Evolutionary conservation across 768 basidiomycete species (phyloP).

Genomic region (Boletus vinaceobasis): DNA sequence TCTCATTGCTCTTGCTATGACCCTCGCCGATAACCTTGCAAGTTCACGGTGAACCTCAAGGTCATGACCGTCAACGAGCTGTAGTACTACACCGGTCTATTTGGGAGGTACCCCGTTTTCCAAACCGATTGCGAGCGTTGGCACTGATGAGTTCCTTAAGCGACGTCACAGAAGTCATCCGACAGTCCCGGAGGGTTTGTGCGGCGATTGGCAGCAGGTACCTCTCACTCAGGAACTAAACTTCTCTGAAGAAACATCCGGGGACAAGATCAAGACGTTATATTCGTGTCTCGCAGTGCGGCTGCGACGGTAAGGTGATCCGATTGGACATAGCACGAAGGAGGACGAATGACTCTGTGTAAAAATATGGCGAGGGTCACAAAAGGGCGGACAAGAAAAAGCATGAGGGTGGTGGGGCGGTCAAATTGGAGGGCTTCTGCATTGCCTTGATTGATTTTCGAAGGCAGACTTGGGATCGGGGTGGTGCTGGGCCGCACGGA

Average conservation of each 20-base stretch:
- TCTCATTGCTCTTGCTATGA: not conserved
- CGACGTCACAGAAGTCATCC: constrained; percentile 76
- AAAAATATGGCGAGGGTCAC: constrained; percentile 33
- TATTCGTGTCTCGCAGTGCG: constrained; percentile 84
- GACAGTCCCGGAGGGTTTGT: constrained; percentile 72
- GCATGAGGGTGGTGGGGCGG: constrained; percentile 44
- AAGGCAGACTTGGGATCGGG: no score
- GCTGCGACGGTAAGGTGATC: constrained; percentile 37
- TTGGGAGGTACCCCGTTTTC: constrained; percentile 59
- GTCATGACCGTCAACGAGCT: constrained; percentile 82
- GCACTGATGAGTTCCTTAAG: constrained; percentile 35
- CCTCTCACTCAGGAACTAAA: not conserved
- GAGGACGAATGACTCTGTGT: constrained; percentile 36
- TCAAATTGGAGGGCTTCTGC: constrained; percentile 39
- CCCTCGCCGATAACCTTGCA: constrained; percentile 22
- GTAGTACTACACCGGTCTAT: constrained; percentile 78
- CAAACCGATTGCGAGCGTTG: not conserved
- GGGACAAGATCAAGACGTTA: constrained; percentile 45
- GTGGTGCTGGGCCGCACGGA: not conserved
- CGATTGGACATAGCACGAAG: not conserved
- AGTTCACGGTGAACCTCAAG: constrained; percentile 73
- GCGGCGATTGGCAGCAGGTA: constrained; percentile 71
- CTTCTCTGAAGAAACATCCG: not conserved
- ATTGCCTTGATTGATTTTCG: no score
- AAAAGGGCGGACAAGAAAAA: constrained; percentile 38